Percentiles rank a stretch among this genome's conserved stretches.
phyloP scores from a whole-genome alignment of 345 rosid genomes.

The Moricandia moricandioides region DNA sequence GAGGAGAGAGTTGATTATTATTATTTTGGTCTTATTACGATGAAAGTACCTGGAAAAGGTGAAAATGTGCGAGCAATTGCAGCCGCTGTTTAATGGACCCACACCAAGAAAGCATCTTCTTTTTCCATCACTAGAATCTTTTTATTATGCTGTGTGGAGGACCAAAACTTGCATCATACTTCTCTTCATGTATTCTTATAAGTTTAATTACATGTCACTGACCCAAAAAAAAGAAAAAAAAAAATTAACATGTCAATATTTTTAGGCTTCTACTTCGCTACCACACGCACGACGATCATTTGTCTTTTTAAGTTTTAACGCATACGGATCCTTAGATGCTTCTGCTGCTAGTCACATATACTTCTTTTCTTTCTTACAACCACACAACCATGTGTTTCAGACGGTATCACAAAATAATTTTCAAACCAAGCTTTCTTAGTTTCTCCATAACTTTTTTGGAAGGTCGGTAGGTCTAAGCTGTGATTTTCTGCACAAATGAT shows the following conservation, averaged over 20 bases:
- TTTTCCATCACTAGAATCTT: not conserved
- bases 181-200: not conserved
- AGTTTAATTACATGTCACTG: not conserved
- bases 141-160: not conserved
- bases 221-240: not conserved
- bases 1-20: not conserved
- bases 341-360: not conserved
- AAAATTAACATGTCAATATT: not conserved
- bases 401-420: too few species aligned
- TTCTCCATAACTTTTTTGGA: too few species aligned
- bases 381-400: not conserved
- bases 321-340: not conserved
- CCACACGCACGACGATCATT: not conserved
- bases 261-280: not conserved
- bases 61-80: not conserved
- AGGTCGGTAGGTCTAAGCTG: not conserved
- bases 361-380: not conserved
- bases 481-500: not conserved
- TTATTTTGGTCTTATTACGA: not conserved
- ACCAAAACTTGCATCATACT: not conserved
- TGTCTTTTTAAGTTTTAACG: not conserved
- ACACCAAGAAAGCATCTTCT: not conserved
- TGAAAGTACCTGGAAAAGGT: not conserved
- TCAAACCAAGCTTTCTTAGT: too few species aligned
- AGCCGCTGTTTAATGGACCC: conserved; percentile 14